A percentile compares a stretch with the other conserved stretches of the same genome.
Conservation (phyloP, 345 rosid species). For the Eucalyptus microcorys region DNA sequence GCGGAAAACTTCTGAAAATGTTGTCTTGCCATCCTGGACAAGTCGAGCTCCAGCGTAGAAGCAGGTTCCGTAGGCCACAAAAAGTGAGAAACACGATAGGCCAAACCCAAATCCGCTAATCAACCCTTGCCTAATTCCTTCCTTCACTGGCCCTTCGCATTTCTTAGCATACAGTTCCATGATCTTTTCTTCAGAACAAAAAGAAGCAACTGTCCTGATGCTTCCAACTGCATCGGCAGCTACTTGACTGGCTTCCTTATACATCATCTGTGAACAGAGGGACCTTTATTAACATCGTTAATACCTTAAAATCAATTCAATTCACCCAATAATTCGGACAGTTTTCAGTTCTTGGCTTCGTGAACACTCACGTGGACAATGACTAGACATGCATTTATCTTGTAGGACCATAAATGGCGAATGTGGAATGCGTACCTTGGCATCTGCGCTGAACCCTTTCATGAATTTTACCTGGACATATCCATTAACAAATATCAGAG, state of each 20-base stretch:
- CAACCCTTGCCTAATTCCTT: slow-evolving; percentile 64
- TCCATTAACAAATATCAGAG: slow-evolving; percentile 53
- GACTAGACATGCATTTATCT: background rate
- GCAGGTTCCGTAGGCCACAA: slow-evolving; percentile 38
- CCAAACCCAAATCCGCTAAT: slow-evolving; percentile 68
- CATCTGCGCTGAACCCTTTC: slow-evolving; percentile 75
- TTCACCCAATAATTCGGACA: background rate
- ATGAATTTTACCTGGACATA: slow-evolving; percentile 50
- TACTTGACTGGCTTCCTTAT: slow-evolving; percentile 87
- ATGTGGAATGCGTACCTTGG: slow-evolving; percentile 33
- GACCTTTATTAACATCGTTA: background rate
- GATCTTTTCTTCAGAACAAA: slow-evolving; percentile 79
- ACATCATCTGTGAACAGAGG: slow-evolving; percentile 46
- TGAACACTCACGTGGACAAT: background rate
- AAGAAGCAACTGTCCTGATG: slow-evolving; percentile 81
- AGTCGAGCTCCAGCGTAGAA: slow-evolving; percentile 78
- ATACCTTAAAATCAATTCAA: background rate
- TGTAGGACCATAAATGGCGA: background rate
- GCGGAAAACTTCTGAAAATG: slow-evolving; percentile 53
- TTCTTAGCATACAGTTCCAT: slow-evolving; percentile 58
- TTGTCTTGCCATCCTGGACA: slow-evolving; percentile 32
- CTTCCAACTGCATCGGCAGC: slow-evolving; percentile 87
- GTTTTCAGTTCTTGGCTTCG: background rate
- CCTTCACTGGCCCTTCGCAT: slow-evolving; percentile 70
- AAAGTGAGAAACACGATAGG: slow-evolving; percentile 43